Base-by-base conservation (phyloP, 2,329 filamentous ascomycete species). In the Aureobasidium leucospermi region DNA sequence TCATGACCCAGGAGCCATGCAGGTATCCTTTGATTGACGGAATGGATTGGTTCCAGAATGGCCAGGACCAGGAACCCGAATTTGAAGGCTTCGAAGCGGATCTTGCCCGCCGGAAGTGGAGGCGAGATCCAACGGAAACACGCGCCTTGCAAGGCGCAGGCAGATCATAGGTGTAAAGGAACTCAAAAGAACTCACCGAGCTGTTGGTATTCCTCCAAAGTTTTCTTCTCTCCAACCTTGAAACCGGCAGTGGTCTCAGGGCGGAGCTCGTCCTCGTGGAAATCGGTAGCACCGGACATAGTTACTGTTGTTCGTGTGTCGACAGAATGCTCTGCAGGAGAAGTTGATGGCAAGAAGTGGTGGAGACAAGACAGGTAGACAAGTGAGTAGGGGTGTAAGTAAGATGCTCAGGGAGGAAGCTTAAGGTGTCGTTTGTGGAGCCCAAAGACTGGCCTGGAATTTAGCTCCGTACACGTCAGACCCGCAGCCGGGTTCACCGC, bases 141-240 rank as follows among this genome's bases (percentile, higher is more conserved):
- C 31, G 29, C 11, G 38, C 31, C 7, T 15, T 23, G 11, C 11
- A 6, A 38, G 31, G 13, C 39, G 13, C 31, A 56, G n/a, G 46
- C 16, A 56, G n/a, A 16, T 43, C 52, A 46, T 10, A 34, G n/a
- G n/a, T 3, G 9, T 48, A 47, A 58, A 58, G 15, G 29, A 47
- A 43, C 55, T 58, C 39, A 53, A 45, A 51, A 11, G 15, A 15
- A 63, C 64, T 61, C 62, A 73, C 71, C 94, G 78, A 99, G 88
- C 75, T 96, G 82, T 72, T 93, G 83, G 78, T 96, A 96, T 76
- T 96, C 89, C 65, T 93, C 89, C 71, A 99, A 82, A 68, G 90
- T 95, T 84, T 97, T 96, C 87, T 96, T 96, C 84, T 96, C 90
- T 67, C 90, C 92, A 72, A 96, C 88, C 85, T 95, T 96, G 87